Percentiles rank a stretch among this genome's conserved stretches.
phyloP scores from a whole-genome alignment of 2,329 filamentous ascomycete species.

The Fusarium continuum region DNA sequence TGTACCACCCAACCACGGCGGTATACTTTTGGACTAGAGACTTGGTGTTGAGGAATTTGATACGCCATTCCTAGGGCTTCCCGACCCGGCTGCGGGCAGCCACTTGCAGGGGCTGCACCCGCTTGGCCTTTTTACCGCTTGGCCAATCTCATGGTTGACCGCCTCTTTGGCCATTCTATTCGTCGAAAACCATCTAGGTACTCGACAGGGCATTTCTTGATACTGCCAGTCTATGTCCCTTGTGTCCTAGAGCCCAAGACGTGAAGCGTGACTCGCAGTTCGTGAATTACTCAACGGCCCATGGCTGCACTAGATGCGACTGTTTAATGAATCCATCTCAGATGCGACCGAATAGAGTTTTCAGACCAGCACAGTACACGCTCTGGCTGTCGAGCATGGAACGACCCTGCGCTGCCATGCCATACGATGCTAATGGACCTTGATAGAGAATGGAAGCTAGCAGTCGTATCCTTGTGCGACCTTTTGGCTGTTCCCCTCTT shows the following conservation, averaged over 20 bases:
- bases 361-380: slow-evolving; percentile 37
- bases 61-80: slow-evolving; percentile 31
- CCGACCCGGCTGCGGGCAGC: slow-evolving; percentile 35
- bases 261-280: slow-evolving; percentile 37
- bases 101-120: slow-evolving; percentile 33
- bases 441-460: slow-evolving; percentile 37
- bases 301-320: slow-evolving; percentile 35
- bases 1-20: slow-evolving; percentile 28
- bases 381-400: slow-evolving; percentile 30
- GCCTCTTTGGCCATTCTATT: slow-evolving; percentile 38
- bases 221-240: slow-evolving; percentile 18
- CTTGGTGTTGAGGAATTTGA: slow-evolving; percentile 22
- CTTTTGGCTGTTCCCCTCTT: slow-evolving; percentile 35
- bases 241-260: slow-evolving; percentile 25
- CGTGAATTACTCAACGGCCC: slow-evolving; percentile 30
- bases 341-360: slow-evolving; percentile 38
- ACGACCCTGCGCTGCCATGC: slow-evolving; percentile 22
- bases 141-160: slow-evolving; percentile 41
- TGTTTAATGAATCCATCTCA: slow-evolving; percentile 43
- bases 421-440: slow-evolving; percentile 19
- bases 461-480: slow-evolving; percentile 27
- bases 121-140: slow-evolving; percentile 26
- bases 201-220: slow-evolving; percentile 21
- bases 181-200: slow-evolving; percentile 21
- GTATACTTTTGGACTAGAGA: slow-evolving; percentile 29